Evolutionary conservation across 2,329 filamentous ascomycete genomes (phyloP), one percentile per base, ranked within the genome.

Genomic region (Pseudodiploospora longispora): DNA sequence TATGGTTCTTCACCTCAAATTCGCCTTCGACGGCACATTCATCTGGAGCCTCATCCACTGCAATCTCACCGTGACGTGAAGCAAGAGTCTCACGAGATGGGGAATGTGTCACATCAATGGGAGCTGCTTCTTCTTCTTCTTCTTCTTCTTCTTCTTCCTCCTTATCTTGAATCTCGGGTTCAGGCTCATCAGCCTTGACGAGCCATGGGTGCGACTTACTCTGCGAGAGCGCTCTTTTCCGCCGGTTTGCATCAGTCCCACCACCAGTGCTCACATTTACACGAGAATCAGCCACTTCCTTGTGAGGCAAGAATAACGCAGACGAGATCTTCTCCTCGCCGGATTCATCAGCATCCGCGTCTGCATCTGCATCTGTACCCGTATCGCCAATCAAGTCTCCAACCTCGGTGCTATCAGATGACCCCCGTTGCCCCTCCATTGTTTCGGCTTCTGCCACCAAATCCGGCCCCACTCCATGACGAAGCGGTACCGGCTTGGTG

Each of bases 261-360:
- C 54, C 44, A 43, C 61, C 56, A 45, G 63, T 61, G 9, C 55
- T 51, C 43, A 58, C 55, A 46, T 50, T 50, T 44, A 53, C 49
- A 42, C 62, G 57, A 38, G 59, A 52, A 40, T 64, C 63, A 38
- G 56, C 70, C 35, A 71, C 63, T 37, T 73, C 74, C 55, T 87
- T 81, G 67, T 91, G 87, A 36, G 87, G 87, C 39, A 89, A 73
- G 59, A 93, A 93, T 35, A 89, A 74, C 27, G 87, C 87, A 30
- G 85, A 91, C n/a, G 85, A 88, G 50, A 93, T 89, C 62, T 91
- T 87, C 61, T 93, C 87, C 59, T 86, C 82, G 46, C 86, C 83
- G 10, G 85, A 89, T 46, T 79, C 75, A 35, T 80, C 75, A 12
- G 52, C 54, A 19, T 55, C 53, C 19, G 67, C 70, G 38, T 77